Base-by-base conservation (phyloP, 73 alveolate species). In the Halteria grandinella region DNA sequence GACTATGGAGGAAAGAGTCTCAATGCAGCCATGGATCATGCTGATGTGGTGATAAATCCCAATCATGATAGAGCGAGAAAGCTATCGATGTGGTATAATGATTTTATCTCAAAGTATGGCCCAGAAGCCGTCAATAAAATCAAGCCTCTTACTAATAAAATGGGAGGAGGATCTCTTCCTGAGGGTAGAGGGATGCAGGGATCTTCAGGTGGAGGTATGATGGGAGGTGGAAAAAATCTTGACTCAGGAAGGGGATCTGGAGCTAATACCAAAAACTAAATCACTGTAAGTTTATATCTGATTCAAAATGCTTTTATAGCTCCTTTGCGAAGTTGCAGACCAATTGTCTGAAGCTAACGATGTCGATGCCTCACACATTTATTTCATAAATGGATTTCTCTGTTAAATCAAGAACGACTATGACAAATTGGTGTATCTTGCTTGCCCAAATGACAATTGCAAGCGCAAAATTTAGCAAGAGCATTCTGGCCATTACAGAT, bases 371-470 rank as follows among this genome's bases (percentile, higher is more conserved):
- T 7, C 47, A 5, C 47, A 36, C 11, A 7, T 36, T 11, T 36
- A 7, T 11, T 36, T 36, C 11, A 11, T 36, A 11, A 36, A 36
- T 11, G 47, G 47, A 36, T 36, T 11, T 36, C 5, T 36, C 11
- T 36, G n/a, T 7, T 7, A 11, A 50, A 45, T 70, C 43, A 33
- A n/a, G n/a, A n/a, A 10, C 41, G 7, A 28, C 21, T 29, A 70
- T 45, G 80, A 70, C 11, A 63, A 72, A 21, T 44, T 43, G 34
- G 32, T 31, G 43, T 84, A 84, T 36, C 63, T 27, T 33, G 93
- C 88, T 17, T 84, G 93, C 52, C 72, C 64, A 17, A 15, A 31
- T 20, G n/a, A n/a, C n/a, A n/a, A n/a, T n/a, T 84, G 93, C 58
- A 74, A 51, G 31, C 74, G 51, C 63, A 74, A 75, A 45, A 81